Percentiles rank a stretch among this genome's conserved stretches.
Evolutionary conservation across 345 rosid species (phyloP).

Genomic region (Corchorus olitorius): DNA sequence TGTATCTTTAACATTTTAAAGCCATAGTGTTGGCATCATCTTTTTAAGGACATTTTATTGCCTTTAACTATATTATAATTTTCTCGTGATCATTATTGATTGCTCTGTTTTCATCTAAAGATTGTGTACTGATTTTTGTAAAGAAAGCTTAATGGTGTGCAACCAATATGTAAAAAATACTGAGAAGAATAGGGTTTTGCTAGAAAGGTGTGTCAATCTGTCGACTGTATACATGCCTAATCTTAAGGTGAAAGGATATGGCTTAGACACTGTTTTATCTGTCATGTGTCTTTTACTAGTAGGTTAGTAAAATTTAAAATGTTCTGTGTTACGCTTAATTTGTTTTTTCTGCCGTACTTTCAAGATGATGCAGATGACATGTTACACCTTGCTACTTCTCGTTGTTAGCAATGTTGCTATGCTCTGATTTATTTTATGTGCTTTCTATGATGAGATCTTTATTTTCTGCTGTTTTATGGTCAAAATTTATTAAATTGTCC

Average conservation of each 20-base stretch:
- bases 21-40: neutral
- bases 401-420: neutral
- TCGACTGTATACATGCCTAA: neutral
- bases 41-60: conserved; percentile 1
- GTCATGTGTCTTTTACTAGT: neutral
- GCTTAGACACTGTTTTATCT: neutral
- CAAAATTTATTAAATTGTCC: neutral
- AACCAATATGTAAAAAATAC: neutral
- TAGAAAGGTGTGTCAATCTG: neutral
- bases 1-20: neutral
- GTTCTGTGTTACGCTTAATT: neutral
- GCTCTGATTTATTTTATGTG: conserved; percentile 1
- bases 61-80: neutral
- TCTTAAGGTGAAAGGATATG: neutral
- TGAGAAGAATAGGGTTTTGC: neutral
- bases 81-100: neutral
- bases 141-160: neutral
- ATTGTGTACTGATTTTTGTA: neutral
- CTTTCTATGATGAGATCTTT: conserved; percentile 4
- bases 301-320: conserved; percentile 8
- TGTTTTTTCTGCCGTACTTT: neutral
- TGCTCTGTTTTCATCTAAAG: neutral
- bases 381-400: neutral
- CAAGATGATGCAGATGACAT: neutral
- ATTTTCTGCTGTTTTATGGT: conserved; percentile 1